Evolutionary conservation across 441 rosid species (phyloP).

Genomic region (California macrophylla): DNA sequence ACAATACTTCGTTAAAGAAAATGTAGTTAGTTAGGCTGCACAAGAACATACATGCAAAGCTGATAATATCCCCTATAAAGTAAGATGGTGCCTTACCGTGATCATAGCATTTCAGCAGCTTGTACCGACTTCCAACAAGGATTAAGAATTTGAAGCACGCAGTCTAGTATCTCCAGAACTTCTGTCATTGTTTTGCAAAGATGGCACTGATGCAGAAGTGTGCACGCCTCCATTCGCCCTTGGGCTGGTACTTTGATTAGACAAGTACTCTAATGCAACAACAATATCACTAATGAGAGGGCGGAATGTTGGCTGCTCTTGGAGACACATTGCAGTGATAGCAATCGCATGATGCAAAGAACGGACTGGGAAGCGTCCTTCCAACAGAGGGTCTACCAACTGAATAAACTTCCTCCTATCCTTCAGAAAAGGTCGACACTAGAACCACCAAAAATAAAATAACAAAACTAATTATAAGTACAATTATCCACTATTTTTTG

Average conservation of each 20-base stretch:
- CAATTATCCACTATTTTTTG: neutral
- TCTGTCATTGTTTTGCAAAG: constrained; percentile 13
- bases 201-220: constrained; percentile 22
- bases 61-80: no score
- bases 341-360: constrained; percentile 87
- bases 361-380: constrained; percentile 60
- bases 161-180: constrained; percentile 3
- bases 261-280: constrained; percentile 82
- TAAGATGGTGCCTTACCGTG: no score
- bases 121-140: no score
- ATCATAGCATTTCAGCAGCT: no score
- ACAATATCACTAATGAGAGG: constrained; percentile 79
- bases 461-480: neutral
- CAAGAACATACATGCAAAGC: no score
- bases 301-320: constrained; percentile 81
- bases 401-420: constrained; percentile 62
- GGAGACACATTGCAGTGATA: constrained; percentile 79
- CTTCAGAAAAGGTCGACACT: constrained; percentile 62
- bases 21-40: no score
- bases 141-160: neutral
- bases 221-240: constrained; percentile 21
- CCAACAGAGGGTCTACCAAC: constrained; percentile 64
- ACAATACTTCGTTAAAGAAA: no score
- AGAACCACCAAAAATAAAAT: constrained; percentile 13
- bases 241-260: constrained; percentile 36